Base-by-base conservation (phyloP, 352 stramenopile genomes). In the Pythium pectinolyticum region DNA sequence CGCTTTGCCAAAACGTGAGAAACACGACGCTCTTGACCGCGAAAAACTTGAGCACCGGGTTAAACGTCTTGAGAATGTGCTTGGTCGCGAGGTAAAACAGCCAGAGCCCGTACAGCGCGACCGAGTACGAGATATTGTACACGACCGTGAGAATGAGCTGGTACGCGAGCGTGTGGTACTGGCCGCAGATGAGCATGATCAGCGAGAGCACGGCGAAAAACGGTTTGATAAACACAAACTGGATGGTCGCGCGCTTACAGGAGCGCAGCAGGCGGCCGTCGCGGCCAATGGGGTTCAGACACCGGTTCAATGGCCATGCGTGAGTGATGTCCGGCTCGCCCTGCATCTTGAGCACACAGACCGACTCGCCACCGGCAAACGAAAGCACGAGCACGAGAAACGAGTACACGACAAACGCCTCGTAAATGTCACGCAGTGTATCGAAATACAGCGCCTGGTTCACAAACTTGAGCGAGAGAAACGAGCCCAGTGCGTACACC, bases 21-120 rank as follows among this genome's bases (percentile, higher is more conserved):
- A 98, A 98, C 30, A 98, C 89, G 55, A 98, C 86, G 50, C 74
- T 80, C 71, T 98, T 98, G 54, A 98, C 90, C 1, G 89, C 88
- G 48, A 97, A 87, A 59, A 98, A 98, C 77, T 98, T 98, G 64
- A 95, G 76, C 43, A 97, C 83, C 11, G 92, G 92, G 61, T 85
- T 86, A 59, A 94, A 94, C 25, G 80, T 77, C 70, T 85, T 78
- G 54, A 95, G 63, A 46, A 92, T 90, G 70, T 96, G 80, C 57
- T 92, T 87, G 37, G 86, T 96, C 4, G 89, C 90, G 14, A 94
- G 57, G 77, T 97, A 98, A 69, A 98, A 97, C 34, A 98, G 56
- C 70, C 92, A 88, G 5, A 98, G 72, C 0, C 86, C 83, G 70
- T 97, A 98, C 27, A 98, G 74, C 39, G 92, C 90, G 25, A 94